Percentiles rank a stretch among this genome's conserved stretches.
phyloP scores from a whole-genome alignment of 352 stramenopile species.

The Pythium phragmitis region DNA sequence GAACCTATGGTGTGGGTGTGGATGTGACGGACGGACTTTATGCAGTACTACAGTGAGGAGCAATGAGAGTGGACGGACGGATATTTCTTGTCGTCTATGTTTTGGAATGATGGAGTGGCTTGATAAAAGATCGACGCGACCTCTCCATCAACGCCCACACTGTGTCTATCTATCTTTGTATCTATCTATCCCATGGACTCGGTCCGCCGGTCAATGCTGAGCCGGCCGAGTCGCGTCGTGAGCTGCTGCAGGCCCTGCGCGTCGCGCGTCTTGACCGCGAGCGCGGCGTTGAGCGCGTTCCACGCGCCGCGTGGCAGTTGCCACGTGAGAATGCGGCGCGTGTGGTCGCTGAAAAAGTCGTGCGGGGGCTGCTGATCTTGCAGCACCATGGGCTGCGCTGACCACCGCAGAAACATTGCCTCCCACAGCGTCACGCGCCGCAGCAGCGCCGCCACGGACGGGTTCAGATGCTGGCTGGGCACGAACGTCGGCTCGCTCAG shows the following conservation, averaged over 20 bases:
- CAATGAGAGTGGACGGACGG: too few species aligned
- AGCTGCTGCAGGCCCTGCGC: slow-evolving; percentile 11
- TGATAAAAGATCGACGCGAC: too few species aligned
- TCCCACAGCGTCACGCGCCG: slow-evolving; percentile 70
- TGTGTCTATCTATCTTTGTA: neutral
- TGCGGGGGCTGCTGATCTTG: slow-evolving; percentile 31
- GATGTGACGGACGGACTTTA: too few species aligned
- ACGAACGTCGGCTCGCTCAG: slow-evolving; percentile 58
- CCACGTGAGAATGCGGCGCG: slow-evolving; percentile 57
- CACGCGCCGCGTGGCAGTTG: slow-evolving; percentile 53
- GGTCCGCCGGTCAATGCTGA: slow-evolving; percentile 9
- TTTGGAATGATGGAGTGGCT: too few species aligned
- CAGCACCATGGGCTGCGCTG: slow-evolving; percentile 55
- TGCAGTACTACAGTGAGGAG: too few species aligned
- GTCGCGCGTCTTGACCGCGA: slow-evolving; percentile 32
- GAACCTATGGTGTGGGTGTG: too few species aligned
- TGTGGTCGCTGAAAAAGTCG: slow-evolving; percentile 64
- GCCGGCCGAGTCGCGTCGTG: neutral
- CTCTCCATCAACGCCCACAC: neutral
- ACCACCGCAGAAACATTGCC: slow-evolving; percentile 75
- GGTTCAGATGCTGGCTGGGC: slow-evolving; percentile 51
- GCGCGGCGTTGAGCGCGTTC: slow-evolving; percentile 47
- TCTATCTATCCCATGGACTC: neutral
- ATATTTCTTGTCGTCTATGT: too few species aligned
- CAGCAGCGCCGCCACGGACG: slow-evolving; percentile 54